phyloP scores from a whole-genome alignment of 805 yeast genomes.

The Kluyveromyces lactis region DNA sequence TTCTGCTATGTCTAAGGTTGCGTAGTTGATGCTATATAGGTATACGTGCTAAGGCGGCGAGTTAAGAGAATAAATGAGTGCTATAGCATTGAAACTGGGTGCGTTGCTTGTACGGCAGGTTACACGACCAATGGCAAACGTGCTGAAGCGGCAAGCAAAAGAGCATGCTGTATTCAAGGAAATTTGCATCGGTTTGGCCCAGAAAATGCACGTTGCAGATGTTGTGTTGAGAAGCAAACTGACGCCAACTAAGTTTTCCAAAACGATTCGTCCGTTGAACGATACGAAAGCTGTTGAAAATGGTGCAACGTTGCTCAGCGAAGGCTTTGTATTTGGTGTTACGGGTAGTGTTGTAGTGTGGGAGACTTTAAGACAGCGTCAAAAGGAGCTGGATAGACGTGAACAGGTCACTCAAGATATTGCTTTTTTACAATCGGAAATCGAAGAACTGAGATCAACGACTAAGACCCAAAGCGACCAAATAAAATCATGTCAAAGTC shows the following conservation, averaged over 20 bases:
- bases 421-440: slow-evolving; percentile 58
- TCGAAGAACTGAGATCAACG: slow-evolving; percentile 40
- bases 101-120: slow-evolving; percentile 16
- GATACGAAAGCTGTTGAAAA: slow-evolving; percentile 75
- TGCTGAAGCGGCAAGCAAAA: slow-evolving; percentile 65
- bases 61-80: slow-evolving; percentile 11
- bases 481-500: not conserved
- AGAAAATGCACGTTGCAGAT: slow-evolving; percentile 59
- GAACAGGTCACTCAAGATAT: slow-evolving; percentile 70
- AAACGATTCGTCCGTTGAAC: slow-evolving; percentile 62
- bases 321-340: slow-evolving; percentile 66
- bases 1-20: too few relatives aligned
- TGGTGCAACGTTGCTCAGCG: slow-evolving; percentile 75
- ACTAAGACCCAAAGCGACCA: not conserved
- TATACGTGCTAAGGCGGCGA: too few relatives aligned
- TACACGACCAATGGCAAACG: slow-evolving; percentile 31
- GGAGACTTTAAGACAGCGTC: slow-evolving; percentile 61
- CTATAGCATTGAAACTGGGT: slow-evolving; percentile 10
- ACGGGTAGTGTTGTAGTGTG: slow-evolving; percentile 70
- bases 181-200: slow-evolving; percentile 64
- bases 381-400: slow-evolving; percentile 52
- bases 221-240: slow-evolving; percentile 51
- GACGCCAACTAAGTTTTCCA: slow-evolving; percentile 28
- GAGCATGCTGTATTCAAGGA: slow-evolving; percentile 57
- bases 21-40: too few relatives aligned